Conservation (phyloP, 331 rosid species). For the Stylosanthes scabra region DNA sequence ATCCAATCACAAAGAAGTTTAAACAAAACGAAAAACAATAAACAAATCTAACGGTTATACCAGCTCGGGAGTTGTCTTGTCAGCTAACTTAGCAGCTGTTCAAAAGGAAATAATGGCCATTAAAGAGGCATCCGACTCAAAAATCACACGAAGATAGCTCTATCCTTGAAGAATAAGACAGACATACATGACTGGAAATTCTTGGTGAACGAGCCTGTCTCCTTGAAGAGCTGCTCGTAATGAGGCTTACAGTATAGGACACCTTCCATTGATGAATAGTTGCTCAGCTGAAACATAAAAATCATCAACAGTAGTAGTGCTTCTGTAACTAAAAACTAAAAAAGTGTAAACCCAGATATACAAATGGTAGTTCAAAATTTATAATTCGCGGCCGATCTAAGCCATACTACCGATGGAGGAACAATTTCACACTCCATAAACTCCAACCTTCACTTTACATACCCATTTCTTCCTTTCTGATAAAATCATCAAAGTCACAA, state of each 20-base stretch:
- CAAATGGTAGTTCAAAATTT: slow-evolving; percentile 21
- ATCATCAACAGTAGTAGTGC: slow-evolving; percentile 17
- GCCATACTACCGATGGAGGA: not conserved
- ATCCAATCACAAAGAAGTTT: slow-evolving; percentile 18
- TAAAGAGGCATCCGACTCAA: slow-evolving; percentile 36
- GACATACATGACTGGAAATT: slow-evolving; percentile 90
- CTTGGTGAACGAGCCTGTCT: slow-evolving; percentile 85
- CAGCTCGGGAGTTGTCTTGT: slow-evolving; percentile 82
- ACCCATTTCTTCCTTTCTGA: not conserved
- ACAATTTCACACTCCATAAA: slow-evolving; percentile 11
- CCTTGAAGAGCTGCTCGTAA: slow-evolving; percentile 98
- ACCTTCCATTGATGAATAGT: slow-evolving; percentile 98
- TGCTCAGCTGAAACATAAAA: slow-evolving; percentile 78
- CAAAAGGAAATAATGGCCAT: slow-evolving; percentile 53
- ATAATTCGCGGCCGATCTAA: slow-evolving; percentile 15
- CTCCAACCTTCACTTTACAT: slow-evolving; percentile 13
- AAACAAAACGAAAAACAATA: not conserved
- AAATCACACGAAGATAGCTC: slow-evolving; percentile 33
- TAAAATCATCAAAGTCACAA: not conserved
- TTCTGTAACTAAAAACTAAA: not conserved
- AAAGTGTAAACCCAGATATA: slow-evolving; percentile 29
- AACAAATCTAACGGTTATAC: slow-evolving; percentile 48
- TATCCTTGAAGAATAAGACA: slow-evolving; percentile 42
- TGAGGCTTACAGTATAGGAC: slow-evolving; percentile 98
- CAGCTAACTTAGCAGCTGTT: slow-evolving; percentile 92